Evolutionary conservation across 192 early-diverging fungal genomes (phyloP).

Genomic region (Rhizoclosmatium globosum): DNA sequence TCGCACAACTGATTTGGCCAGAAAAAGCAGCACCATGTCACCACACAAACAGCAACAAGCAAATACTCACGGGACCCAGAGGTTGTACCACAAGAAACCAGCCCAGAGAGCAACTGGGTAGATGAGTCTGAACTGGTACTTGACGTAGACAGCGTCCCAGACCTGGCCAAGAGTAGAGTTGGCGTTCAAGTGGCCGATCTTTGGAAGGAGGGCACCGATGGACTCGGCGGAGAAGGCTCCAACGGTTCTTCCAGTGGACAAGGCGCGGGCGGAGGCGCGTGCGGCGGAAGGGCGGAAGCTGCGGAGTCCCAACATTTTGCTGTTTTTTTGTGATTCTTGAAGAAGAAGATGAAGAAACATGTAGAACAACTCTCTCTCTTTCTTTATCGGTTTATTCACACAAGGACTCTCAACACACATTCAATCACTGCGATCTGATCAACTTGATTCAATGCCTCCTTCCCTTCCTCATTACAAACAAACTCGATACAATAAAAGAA

Average conservation of each 20-base stretch:
- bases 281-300: not conserved
- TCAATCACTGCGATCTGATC: no score
- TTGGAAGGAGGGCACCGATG: constrained; percentile 22
- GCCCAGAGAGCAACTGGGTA: constrained; percentile 58
- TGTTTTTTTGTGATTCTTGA: not conserved
- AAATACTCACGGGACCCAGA: constrained; percentile 43
- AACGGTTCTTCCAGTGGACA: constrained; percentile 10
- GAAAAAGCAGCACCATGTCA: no score
- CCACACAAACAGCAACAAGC: no score
- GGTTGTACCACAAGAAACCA: constrained; percentile 52
- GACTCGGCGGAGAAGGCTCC: constrained; percentile 23
- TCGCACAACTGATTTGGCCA: no score
- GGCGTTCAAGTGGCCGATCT: constrained; percentile 36
- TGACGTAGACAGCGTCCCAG: constrained; percentile 51
- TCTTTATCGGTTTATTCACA: not conserved
- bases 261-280: not conserved
- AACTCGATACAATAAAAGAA: not conserved
- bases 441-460: no score
- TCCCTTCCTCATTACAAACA: not conserved
- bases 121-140: constrained; percentile 54
- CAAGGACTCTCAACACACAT: no score
- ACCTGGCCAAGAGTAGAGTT: constrained; percentile 59
- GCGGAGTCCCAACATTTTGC: constrained; percentile 19
- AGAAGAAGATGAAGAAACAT: not conserved
- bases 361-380: not conserved